Conservation (phyloP, 805 yeast genomes). For the Metschnikowia cubensis region DNA sequence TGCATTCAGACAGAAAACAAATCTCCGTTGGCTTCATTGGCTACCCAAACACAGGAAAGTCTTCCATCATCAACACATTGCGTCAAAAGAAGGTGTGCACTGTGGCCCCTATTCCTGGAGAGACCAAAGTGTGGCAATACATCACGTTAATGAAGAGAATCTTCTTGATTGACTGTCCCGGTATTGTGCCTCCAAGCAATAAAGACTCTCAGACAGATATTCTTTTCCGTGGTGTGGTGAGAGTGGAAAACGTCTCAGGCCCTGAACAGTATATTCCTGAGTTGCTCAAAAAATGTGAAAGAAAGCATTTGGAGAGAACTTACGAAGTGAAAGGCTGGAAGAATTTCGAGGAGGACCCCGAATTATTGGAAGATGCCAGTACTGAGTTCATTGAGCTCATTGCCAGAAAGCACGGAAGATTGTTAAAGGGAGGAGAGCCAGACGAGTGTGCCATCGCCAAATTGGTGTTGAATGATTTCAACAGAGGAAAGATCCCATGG, state of each 20-base stretch:
- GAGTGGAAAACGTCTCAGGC: conserved; percentile 94
- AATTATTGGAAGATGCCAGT: conserved; percentile 46
- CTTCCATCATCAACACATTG: conserved; percentile 89
- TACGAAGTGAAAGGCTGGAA: conserved; percentile 92
- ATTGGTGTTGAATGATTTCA: conserved; percentile 87
- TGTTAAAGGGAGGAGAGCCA: conserved; percentile 96
- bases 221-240: conserved; percentile 92
- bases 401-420: conserved; percentile 90
- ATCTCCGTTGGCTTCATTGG: conserved; percentile 97
- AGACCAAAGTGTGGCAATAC: conserved; percentile 98
- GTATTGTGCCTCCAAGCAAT: conserved; percentile 93
- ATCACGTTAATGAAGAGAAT: conserved; percentile 95
- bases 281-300: conserved; percentile 76
- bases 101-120: conserved; percentile 99
- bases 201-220: conserved; percentile 91
- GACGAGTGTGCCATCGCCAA: conserved; percentile 93
- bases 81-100: conserved; percentile 93
- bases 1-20: conserved; percentile 91
- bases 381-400: conserved; percentile 80
- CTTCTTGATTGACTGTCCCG: conserved; percentile 96
- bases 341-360: conserved; percentile 38
- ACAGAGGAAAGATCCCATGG: conserved; percentile 98
- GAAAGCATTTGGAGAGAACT: conserved; percentile 89
- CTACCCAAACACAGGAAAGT: conserved; percentile 97
- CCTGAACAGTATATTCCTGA: conserved; percentile 96